Evolutionary conservation across 805 yeast species (phyloP).

Genomic region (Grigorovia yakushimaensis): DNA sequence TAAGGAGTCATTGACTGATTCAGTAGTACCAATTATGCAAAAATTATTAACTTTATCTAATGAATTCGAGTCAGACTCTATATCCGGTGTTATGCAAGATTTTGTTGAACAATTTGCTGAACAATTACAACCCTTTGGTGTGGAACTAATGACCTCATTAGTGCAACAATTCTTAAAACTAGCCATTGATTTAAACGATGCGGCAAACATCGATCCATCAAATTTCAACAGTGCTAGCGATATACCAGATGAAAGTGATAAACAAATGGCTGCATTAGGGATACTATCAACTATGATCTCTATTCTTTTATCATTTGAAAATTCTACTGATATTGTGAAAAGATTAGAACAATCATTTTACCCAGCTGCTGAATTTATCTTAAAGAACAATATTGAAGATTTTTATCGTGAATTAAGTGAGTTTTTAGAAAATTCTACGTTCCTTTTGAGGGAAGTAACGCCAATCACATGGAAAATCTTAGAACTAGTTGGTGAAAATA

Average conservation of each 20-base stretch:
- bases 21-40: conserved; percentile 76
- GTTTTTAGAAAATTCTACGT: conserved; percentile 59
- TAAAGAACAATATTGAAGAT: conserved; percentile 57
- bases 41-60: conserved; percentile 64
- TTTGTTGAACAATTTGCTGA: conserved; percentile 82
- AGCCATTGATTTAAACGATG: conserved; percentile 61
- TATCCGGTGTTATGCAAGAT: conserved; percentile 89
- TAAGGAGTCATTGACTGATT: conserved; percentile 53
- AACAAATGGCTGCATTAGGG: conserved; percentile 75
- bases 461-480: conserved; percentile 71
- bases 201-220: conserved; percentile 36
- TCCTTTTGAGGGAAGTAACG: conserved; percentile 48
- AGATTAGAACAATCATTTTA: conserved; percentile 56
- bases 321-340: conserved; percentile 55
- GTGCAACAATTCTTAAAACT: conserved; percentile 65
- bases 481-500: conserved; percentile 35
- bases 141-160: conserved; percentile 52
- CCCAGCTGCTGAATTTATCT: conserved; percentile 61
- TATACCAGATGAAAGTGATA: conserved; percentile 44
- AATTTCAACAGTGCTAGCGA: conserved; percentile 30
- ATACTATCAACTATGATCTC: conserved; percentile 75
- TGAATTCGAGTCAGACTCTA: conserved; percentile 75
- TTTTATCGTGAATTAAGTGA: conserved; percentile 72
- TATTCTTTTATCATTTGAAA: conserved; percentile 72
- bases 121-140: conserved; percentile 85